Conservation (phyloP, 352 stramenopile genomes). For the Globisporangium nodosum region DNA sequence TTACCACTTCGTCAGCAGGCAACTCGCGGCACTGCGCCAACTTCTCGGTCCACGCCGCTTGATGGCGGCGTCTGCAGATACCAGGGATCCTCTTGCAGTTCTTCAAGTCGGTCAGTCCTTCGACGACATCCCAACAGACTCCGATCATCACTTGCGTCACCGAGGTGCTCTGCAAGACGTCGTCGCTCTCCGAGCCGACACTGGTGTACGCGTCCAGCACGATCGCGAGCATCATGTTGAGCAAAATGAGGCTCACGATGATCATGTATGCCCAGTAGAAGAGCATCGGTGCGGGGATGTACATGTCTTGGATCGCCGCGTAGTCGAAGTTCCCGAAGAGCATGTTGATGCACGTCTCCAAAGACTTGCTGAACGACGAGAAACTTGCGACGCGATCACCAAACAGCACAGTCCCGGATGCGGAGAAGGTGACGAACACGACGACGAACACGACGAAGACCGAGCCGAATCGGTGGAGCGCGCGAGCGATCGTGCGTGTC, state of each 20-base stretch:
- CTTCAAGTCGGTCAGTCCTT: not conserved
- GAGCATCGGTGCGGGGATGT: constrained; percentile 37
- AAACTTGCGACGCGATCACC: constrained; percentile 45
- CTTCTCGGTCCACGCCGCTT: not conserved
- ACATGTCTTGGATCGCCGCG: constrained; percentile 31
- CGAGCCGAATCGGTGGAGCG: constrained; percentile 38
- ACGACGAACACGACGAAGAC: constrained; percentile 61
- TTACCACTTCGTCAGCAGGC: not conserved
- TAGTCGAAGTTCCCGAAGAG: constrained; percentile 66
- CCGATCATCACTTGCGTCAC: constrained; percentile 23
- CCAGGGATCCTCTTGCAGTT: not conserved
- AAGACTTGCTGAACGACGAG: constrained; percentile 28
- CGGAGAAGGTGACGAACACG: constrained; percentile 46
- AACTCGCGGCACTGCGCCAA: not conserved
- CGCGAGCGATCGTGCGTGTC: constrained; percentile 42
- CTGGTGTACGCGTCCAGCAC: constrained; percentile 51
- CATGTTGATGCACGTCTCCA: constrained; percentile 63
- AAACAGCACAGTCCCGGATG: constrained; percentile 49
- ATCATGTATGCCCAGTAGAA: constrained; percentile 71
- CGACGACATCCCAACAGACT: constrained; percentile 12
- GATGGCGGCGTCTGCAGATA: not conserved
- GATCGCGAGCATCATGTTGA: constrained; percentile 75
- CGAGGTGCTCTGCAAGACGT: constrained; percentile 17
- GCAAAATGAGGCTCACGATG: constrained; percentile 52
- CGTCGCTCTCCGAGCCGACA: constrained; percentile 32